A percentile compares a stretch with the other conserved stretches of the same genome.
phyloP scores from a whole-genome alignment of 2,329 filamentous ascomycete genomes.

The Arthrobotrys musiformis region DNA sequence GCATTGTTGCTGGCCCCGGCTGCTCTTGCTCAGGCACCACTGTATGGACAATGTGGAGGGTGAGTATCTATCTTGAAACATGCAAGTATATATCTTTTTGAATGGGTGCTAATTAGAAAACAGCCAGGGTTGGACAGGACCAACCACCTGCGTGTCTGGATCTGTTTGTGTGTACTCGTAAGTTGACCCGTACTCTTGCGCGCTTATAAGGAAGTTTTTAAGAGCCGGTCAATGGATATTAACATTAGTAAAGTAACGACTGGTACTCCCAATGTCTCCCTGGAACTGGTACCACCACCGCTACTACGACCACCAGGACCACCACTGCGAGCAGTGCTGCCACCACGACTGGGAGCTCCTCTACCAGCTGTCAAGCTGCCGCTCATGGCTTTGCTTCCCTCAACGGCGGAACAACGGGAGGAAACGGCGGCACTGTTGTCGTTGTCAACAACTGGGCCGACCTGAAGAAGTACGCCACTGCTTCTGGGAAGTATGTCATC shows the following conservation, averaged over 20 bases:
- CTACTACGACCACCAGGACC: slow-evolving; percentile 1
- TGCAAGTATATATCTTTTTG: not conserved
- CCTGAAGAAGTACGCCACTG: slow-evolving; percentile 45
- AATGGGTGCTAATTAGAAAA: not conserved
- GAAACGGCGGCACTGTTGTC: slow-evolving; percentile 47
- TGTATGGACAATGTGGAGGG: slow-evolving; percentile 52
- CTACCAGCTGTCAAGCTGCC: slow-evolving; percentile 20
- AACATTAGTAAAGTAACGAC: slow-evolving; percentile 16
- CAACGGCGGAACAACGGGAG: slow-evolving; percentile 43
- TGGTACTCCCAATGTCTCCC: slow-evolving; percentile 49
- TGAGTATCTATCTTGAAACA: not conserved
- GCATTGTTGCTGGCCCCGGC: slow-evolving; percentile 28
- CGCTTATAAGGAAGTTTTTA: too few relatives aligned
- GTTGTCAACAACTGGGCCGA: slow-evolving; percentile 49
- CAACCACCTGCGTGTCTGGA: slow-evolving; percentile 38
- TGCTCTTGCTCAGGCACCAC: slow-evolving; percentile 27
- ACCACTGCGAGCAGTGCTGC: slow-evolving; percentile 5
- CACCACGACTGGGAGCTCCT: slow-evolving; percentile 3
- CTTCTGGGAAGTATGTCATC: slow-evolving; percentile 48
- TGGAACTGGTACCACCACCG: not conserved
- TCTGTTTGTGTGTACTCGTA: slow-evolving; percentile 42
- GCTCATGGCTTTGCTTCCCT: slow-evolving; percentile 42
- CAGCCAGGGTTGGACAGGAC: slow-evolving; percentile 44
- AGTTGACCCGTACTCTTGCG: too few relatives aligned
- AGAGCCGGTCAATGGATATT: too few relatives aligned